These are phyloP conservation scores for Ceratobasidium sp. DNA, from an alignment of 1,284 basidiomycete genomes.

Conservation along the genomic window DNA sequence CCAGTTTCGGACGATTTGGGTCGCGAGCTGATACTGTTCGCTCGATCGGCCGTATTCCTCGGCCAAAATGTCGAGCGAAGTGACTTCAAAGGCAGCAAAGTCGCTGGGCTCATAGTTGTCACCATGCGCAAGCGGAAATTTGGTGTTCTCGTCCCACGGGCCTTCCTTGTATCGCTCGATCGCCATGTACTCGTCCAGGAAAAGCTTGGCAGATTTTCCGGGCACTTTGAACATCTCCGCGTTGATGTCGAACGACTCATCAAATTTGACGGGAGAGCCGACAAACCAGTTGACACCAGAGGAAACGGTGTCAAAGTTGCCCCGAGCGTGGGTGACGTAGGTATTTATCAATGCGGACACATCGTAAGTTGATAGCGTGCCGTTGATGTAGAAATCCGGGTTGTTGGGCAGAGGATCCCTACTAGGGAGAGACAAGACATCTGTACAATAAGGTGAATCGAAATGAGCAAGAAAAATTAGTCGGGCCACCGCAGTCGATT, in stretches of 20 bases:
- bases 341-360: conserved; percentile 17
- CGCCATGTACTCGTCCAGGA: conserved; percentile 58
- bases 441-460: conserved; percentile 48
- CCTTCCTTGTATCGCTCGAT: conserved; percentile 54
- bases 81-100: conserved; percentile 72
- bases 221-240: conserved; percentile 58
- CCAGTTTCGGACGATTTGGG: conserved; percentile 59
- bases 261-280: not conserved
- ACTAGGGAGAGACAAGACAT: conserved; percentile 15
- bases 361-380: conserved; percentile 29
- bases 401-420: conserved; percentile 14
- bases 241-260: conserved; percentile 50
- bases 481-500: conserved; percentile 45
- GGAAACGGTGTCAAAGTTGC: conserved; percentile 25
- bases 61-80: conserved; percentile 62
- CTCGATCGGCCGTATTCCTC: conserved; percentile 61
- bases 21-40: conserved; percentile 63
- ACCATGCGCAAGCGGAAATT: conserved; percentile 59
- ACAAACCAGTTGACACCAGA: conserved; percentile 16
- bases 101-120: conserved; percentile 52
- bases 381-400: conserved; percentile 37
- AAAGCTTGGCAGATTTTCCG: conserved; percentile 56
- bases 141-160: conserved; percentile 1
- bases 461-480: conserved; percentile 42
- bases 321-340: conserved; percentile 26